Percentiles rank a stretch among this genome's conserved stretches.
phyloP scores from a whole-genome alignment of 176 grass and related monocot genomes.

The Echinochloa phyllopogon region DNA sequence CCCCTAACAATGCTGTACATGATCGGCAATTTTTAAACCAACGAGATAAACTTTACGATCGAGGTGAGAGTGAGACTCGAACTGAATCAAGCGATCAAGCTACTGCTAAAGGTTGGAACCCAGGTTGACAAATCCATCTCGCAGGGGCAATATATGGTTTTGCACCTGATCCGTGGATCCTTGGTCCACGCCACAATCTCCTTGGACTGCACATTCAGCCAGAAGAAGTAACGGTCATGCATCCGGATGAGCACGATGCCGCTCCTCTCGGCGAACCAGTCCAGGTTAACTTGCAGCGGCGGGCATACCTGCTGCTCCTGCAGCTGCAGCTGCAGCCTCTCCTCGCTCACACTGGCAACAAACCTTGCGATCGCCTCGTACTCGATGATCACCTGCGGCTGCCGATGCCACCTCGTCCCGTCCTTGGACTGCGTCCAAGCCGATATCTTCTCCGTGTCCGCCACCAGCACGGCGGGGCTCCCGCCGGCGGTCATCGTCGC shows the following conservation, averaged over 20 bases:
- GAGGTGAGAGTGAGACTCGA: no score
- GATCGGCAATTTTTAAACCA: no score
- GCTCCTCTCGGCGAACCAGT: not conserved
- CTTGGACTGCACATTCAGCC: not conserved
- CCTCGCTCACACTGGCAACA: not conserved
- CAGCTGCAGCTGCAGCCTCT: not conserved
- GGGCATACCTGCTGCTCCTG: no score
- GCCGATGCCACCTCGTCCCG: not conserved
- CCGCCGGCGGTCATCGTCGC: not conserved
- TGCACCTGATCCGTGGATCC: not conserved
- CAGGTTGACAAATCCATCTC: not conserved
- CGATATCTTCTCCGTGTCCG: not conserved
- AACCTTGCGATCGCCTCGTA: not conserved
- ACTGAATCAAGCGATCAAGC: not conserved
- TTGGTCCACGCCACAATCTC: not conserved
- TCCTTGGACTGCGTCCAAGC: not conserved
- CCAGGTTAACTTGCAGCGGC: not conserved
- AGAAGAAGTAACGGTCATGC: not conserved
- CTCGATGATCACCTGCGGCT: constrained; percentile 6
- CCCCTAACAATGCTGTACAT: no score
- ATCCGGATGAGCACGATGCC: not conserved
- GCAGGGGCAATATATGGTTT: not conserved
- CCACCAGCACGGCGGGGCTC: not conserved
- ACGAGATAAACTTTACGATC: no score
- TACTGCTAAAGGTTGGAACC: not conserved